phyloP scores from a whole-genome alignment of 768 basidiomycete genomes.

The Neoboletus magnificus region DNA sequence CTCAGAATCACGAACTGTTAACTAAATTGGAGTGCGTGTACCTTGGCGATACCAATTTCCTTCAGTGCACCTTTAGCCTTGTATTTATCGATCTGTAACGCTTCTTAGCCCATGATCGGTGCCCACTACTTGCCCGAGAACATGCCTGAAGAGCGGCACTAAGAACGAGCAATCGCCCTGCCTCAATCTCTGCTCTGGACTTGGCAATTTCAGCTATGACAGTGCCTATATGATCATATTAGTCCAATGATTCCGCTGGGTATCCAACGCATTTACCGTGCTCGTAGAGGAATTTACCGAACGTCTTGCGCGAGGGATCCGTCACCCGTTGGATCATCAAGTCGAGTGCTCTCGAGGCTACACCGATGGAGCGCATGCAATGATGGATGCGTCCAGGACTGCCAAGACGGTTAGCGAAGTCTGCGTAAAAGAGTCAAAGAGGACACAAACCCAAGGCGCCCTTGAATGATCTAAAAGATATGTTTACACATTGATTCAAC shows the following conservation, averaged over 20 bases:
- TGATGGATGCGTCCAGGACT: conserved; percentile 96
- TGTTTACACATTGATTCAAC: not conserved
- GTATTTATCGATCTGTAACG: conserved; percentile 74
- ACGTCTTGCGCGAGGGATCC: conserved; percentile 88
- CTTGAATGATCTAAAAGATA: conserved; percentile 79
- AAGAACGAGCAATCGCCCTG: conserved; percentile 80
- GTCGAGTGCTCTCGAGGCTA: conserved; percentile 80
- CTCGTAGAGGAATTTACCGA: conserved; percentile 87
- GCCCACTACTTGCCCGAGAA: not conserved
- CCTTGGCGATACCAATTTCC: conserved; percentile 98
- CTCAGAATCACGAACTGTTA: not conserved
- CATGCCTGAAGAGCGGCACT: conserved; percentile 83
- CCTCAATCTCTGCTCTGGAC: conserved; percentile 91
- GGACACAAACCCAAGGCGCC: conserved; percentile 75
- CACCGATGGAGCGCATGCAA: conserved; percentile 96
- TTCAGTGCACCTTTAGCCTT: conserved; percentile 94
- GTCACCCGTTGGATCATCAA: conserved; percentile 88
- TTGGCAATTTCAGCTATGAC: conserved; percentile 89
- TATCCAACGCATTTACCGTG: conserved; percentile 57
- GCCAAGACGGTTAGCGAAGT: not conserved
- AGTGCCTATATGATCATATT: conserved; percentile 51
- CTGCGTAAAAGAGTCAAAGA: not conserved
- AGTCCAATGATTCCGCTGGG: not conserved
- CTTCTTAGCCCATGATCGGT: conserved; percentile 1
- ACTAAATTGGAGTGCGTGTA: conserved; percentile 26